These are phyloP conservation scores for Colletotrichum liriopes DNA, from an alignment of 2,329 filamentous ascomycete species.

Conservation along the genomic window DNA sequence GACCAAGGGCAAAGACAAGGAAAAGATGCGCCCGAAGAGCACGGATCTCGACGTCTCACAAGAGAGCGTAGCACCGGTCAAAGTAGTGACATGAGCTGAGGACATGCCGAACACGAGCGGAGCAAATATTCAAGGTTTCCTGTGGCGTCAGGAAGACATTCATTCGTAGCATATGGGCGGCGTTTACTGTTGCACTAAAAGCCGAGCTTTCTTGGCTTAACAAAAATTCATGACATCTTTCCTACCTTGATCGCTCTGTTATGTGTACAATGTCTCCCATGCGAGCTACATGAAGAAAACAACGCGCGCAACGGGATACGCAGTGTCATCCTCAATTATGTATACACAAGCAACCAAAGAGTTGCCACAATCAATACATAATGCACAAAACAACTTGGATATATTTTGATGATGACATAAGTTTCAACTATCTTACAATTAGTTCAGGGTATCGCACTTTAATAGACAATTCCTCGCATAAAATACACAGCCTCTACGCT, in stretches of 20 bases:
- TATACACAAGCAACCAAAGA: no score
- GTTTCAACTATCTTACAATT: neutral
- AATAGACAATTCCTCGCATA: no score
- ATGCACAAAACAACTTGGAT: no score
- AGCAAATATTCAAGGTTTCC: neutral
- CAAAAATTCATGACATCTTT: neutral
- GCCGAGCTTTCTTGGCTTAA: neutral
- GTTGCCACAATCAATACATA: no score
- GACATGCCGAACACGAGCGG: neutral
- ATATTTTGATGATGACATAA: neutral
- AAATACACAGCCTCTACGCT: rapidly evolving
- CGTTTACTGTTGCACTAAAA: neutral
- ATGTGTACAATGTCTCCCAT: no score
- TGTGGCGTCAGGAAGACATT: neutral
- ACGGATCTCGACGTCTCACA: conserved; percentile 5
- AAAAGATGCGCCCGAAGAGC: neutral
- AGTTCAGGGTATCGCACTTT: neutral
- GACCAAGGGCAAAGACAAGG: conserved; percentile 27
- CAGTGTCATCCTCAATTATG: no score
- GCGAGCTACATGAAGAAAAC: no score
- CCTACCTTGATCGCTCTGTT: neutral
- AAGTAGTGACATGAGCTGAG: neutral
- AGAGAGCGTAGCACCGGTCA: conserved; percentile 6
- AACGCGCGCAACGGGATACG: no score
- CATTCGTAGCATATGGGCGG: conserved; percentile 3